Evolutionary conservation across 768 basidiomycete genomes (phyloP).

Genomic region (Chiua virens): DNA sequence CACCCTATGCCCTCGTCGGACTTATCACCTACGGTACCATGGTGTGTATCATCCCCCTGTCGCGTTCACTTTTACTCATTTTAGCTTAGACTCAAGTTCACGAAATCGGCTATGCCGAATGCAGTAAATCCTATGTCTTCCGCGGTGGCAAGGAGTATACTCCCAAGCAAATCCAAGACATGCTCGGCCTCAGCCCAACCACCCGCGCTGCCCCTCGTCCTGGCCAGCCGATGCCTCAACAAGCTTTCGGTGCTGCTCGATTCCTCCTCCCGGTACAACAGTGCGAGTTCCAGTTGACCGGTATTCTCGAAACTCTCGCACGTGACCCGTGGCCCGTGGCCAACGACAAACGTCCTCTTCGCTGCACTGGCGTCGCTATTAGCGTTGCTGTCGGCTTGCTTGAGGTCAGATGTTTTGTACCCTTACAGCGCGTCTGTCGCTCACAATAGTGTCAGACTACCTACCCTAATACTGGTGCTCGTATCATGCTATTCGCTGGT

Average conservation of each 20-base stretch:
- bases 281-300: slow-evolving; percentile 94
- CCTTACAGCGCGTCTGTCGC: background rate
- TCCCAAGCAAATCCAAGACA: slow-evolving; percentile 96
- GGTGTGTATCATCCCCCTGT: slow-evolving; percentile 47
- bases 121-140: slow-evolving; percentile 98
- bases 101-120: slow-evolving; percentile 94
- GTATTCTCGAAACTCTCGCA: slow-evolving; percentile 82
- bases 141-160: slow-evolving; percentile 96
- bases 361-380: slow-evolving; percentile 94
- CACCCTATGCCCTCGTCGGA: slow-evolving; percentile 92
- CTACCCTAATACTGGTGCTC: slow-evolving; percentile 93
- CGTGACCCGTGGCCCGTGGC: slow-evolving; percentile 98
- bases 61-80: background rate
- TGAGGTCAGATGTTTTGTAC: slow-evolving; percentile 51
- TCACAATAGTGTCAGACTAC: slow-evolving; percentile 50
- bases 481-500: slow-evolving; percentile 95
- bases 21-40: slow-evolving; percentile 97
- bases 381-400: slow-evolving; percentile 91
- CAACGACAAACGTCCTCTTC: slow-evolving; percentile 86
- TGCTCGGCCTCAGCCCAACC: slow-evolving; percentile 80
- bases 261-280: slow-evolving; percentile 92
- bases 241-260: slow-evolving; percentile 80
- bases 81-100: slow-evolving; percentile 88
- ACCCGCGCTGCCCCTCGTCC: slow-evolving; percentile 84
- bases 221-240: slow-evolving; percentile 77